Evolutionary conservation across 768 basidiomycete genomes (phyloP).

Genomic region (Lentinula edodes): DNA sequence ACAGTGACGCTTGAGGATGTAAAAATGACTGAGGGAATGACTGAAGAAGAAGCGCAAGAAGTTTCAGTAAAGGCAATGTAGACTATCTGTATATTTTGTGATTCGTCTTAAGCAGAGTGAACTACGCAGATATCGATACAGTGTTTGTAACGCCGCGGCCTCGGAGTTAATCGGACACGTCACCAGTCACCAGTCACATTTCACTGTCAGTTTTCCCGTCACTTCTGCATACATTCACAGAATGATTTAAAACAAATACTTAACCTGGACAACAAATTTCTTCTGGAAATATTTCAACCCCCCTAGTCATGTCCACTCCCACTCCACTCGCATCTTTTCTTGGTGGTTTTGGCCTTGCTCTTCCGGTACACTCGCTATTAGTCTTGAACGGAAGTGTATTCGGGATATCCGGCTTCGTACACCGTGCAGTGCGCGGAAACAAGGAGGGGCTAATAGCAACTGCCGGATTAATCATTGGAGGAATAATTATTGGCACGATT

Average conservation of each 20-base stretch:
- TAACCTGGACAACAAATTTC: neutral
- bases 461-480: constrained; percentile 44
- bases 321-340: constrained; percentile 48
- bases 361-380: constrained; percentile 47
- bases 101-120: neutral
- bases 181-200: neutral
- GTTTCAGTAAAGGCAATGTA: neutral
- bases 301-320: constrained; percentile 29
- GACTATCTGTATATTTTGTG: neutral
- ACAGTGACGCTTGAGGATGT: constrained; percentile 12
- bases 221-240: neutral
- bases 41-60: constrained; percentile 11
- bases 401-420: constrained; percentile 59
- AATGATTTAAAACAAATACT: neutral
- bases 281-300: no score
- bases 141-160: no score
- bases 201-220: neutral
- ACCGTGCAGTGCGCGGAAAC: constrained; percentile 40
- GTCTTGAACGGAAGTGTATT: constrained; percentile 51
- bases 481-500: constrained; percentile 34
- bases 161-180: neutral
- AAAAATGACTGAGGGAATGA: constrained; percentile 13
- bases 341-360: constrained; percentile 46
- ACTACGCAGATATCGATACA: no score
- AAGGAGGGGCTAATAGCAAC: constrained; percentile 36